Percentiles rank a stretch among this genome's conserved stretches.
These are phyloP conservation scores for Amylostereum chailletii DNA, from an alignment of 1,284 basidiomycete species.

Conservation along the genomic window DNA sequence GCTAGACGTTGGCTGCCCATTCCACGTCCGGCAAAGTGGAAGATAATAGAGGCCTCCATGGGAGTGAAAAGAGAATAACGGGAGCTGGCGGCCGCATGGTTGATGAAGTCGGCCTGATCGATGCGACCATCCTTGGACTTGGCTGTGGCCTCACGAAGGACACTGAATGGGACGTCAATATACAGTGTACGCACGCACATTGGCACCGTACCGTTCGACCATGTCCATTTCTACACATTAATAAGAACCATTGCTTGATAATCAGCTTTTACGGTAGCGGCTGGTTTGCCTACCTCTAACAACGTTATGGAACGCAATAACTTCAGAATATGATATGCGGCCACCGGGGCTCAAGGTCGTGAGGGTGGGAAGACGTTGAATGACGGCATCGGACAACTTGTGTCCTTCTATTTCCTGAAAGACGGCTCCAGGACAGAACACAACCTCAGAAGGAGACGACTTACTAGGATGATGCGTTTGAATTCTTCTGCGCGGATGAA, in stretches of 20 bases:
- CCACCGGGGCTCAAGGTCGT: slow-evolving; percentile 82
- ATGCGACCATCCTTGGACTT: slow-evolving; percentile 91
- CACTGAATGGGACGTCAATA: slow-evolving; percentile 29
- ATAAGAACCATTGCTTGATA: slow-evolving; percentile 11
- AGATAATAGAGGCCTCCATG: slow-evolving; percentile 93
- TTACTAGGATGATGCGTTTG: slow-evolving; percentile 83
- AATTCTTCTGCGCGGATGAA: slow-evolving; percentile 90
- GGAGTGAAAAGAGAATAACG: slow-evolving; percentile 91
- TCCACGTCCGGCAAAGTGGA: slow-evolving; percentile 89
- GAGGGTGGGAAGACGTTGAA: slow-evolving; percentile 83
- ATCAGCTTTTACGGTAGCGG: slow-evolving; percentile 4
- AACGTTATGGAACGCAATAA: slow-evolving; percentile 93
- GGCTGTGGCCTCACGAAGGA: slow-evolving; percentile 79
- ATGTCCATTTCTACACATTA: slow-evolving; percentile 78
- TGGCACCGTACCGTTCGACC: slow-evolving; percentile 57
- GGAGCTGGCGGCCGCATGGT: slow-evolving; percentile 65
- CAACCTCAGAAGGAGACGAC: slow-evolving; percentile 15
- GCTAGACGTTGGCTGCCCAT: slow-evolving; percentile 60
- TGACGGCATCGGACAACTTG: slow-evolving; percentile 87
- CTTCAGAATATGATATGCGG: slow-evolving; percentile 90
- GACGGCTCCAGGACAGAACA: neutral
- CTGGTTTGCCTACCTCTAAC: slow-evolving; percentile 51
- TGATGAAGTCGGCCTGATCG: slow-evolving; percentile 74
- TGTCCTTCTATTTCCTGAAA: slow-evolving; percentile 85
- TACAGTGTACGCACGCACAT: slow-evolving; percentile 7